These are phyloP conservation scores for Stellera chamaejasme DNA, from an alignment of 345 rosid species.

Conservation along the genomic window DNA sequence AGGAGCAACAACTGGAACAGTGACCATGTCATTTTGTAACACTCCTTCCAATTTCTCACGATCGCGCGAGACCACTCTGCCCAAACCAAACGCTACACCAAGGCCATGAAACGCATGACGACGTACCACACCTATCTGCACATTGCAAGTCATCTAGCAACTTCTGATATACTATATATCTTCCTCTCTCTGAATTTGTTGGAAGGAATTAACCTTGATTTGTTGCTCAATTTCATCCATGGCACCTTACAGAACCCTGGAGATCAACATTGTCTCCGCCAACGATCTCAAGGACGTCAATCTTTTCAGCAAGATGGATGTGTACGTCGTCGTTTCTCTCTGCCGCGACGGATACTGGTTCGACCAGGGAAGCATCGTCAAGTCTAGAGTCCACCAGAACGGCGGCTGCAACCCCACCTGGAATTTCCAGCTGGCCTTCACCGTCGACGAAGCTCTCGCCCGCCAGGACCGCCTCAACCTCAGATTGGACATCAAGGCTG, in stretches of 20 bases:
- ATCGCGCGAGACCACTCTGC: too few species aligned
- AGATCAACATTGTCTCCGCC: constrained; percentile 62
- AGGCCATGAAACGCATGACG: too few species aligned
- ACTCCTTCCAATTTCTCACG: too few species aligned
- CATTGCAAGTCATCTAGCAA: too few species aligned
- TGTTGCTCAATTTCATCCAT: constrained; percentile 12
- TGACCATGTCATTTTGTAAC: too few species aligned
- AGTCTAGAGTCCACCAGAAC: constrained; percentile 33
- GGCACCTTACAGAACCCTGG: constrained; percentile 42
- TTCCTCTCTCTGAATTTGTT: too few species aligned
- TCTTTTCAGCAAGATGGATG: constrained; percentile 70
- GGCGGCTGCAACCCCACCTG: constrained; percentile 59
- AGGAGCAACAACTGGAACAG: constrained; percentile 2
- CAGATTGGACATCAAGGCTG: constrained; percentile 50
- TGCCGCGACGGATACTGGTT: constrained; percentile 25
- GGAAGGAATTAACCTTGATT: too few species aligned
- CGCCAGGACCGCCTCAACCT: constrained; percentile 41
- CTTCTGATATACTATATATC: too few species aligned
- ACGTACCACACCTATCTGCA: too few species aligned
- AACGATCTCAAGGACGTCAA: constrained; percentile 62
- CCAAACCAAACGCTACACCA: too few species aligned
- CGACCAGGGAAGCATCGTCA: constrained; percentile 25
- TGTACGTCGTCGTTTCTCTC: constrained; percentile 55
- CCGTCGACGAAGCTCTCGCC: constrained; percentile 34
- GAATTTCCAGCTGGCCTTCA: constrained; percentile 56